phyloP scores from a whole-genome alignment of 202 grass and related monocot genomes.

The Digitaria exilis region DNA sequence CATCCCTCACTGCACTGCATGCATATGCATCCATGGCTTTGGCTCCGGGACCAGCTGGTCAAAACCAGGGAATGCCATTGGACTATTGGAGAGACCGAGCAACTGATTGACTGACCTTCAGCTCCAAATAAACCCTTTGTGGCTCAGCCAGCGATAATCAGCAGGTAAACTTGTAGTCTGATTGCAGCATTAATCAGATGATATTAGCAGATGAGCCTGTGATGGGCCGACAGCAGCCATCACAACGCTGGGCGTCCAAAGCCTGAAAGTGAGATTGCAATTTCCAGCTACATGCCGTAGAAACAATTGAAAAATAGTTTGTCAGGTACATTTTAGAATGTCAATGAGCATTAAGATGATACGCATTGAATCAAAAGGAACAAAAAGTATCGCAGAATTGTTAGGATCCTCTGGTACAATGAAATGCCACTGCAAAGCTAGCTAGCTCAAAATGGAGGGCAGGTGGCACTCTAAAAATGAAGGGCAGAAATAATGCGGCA shows the following conservation, averaged over 20 bases:
- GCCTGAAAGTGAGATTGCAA: slow-evolving; percentile 24
- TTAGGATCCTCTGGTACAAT: neutral
- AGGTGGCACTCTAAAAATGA: neutral
- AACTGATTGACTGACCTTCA: slow-evolving; percentile 6
- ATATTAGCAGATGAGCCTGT: slow-evolving; percentile 10
- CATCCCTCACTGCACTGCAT: neutral
- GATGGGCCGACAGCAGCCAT: neutral
- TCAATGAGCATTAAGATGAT: neutral
- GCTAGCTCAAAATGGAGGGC: slow-evolving; percentile 7
- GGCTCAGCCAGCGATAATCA: slow-evolving; percentile 14
- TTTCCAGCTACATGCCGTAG: neutral
- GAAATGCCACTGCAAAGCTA: slow-evolving; percentile 3
- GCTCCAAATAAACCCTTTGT: slow-evolving; percentile 33
- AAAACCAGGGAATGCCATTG: slow-evolving; percentile 28
- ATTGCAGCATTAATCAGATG: too few species aligned
- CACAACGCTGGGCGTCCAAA: slow-evolving; percentile 15
- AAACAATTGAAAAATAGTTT: neutral
- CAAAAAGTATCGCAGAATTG: neutral
- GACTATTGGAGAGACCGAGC: neutral
- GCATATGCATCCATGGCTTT: slow-evolving; percentile 23
- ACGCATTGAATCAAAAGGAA: neutral
- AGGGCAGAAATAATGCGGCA: neutral
- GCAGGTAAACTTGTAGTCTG: neutral
- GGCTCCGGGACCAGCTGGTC: slow-evolving; percentile 49
- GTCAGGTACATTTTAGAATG: neutral